Percentiles rank a stretch among this genome's conserved stretches.
phyloP scores from a whole-genome alignment of 192 early-diverging fungal genomes.

The Coemansia brasiliensis region DNA sequence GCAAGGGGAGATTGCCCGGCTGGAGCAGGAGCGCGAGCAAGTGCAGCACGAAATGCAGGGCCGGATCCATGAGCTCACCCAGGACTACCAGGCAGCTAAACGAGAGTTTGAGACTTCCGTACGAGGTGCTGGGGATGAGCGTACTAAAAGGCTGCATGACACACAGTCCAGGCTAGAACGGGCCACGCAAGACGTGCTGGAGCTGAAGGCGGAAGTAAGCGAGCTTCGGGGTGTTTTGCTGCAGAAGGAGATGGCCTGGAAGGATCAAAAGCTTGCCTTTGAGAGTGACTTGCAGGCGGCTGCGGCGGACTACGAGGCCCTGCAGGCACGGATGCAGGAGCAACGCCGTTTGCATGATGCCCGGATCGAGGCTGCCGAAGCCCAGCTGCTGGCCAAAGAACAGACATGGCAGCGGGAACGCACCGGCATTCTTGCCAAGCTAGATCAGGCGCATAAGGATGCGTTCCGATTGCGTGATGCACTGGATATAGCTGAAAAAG shows the following conservation, averaged over 20 bases:
- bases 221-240: conserved; percentile 48
- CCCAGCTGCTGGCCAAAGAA: conserved; percentile 23
- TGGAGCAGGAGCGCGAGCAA: conserved; percentile 41
- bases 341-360: conserved; percentile 12
- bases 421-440: conserved; percentile 32
- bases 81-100: conserved; percentile 35
- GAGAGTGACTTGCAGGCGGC: conserved; percentile 37
- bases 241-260: conserved; percentile 46
- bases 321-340: conserved; percentile 25
- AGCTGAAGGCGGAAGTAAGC: conserved; percentile 34
- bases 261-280: conserved; percentile 32
- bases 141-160: conserved; percentile 28
- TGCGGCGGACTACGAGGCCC: conserved; percentile 36
- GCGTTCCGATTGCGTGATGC: conserved; percentile 44
- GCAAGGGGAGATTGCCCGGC: conserved; percentile 32
- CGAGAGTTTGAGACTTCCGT: conserved; percentile 40
- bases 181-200: conserved; percentile 28
- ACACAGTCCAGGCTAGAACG: conserved; percentile 33
- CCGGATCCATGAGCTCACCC: conserved; percentile 35
- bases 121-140: conserved; percentile 35
- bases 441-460: conserved; percentile 50
- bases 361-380: conserved; percentile 12
- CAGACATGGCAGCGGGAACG: conserved; percentile 38
- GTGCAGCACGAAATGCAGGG: conserved; percentile 42
- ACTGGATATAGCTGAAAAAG: conserved; percentile 29